These are phyloP conservation scores for Batrachochytrium dendrobatidis DNA, from an alignment of 371 early-diverging fungal genomes.

Conservation along the genomic window DNA sequence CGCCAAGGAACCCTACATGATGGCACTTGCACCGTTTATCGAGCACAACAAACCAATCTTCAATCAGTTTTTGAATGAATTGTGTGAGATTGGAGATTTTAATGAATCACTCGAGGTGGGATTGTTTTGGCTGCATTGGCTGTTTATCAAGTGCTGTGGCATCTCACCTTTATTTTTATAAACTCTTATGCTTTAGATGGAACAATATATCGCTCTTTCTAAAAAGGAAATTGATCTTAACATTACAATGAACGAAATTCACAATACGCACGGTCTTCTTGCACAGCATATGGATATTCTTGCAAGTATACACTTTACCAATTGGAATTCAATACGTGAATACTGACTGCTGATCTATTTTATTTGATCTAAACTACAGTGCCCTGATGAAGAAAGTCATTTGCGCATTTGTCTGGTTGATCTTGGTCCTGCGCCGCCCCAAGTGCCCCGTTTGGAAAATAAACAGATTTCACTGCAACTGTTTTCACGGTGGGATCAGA, in stretches of 20 bases:
- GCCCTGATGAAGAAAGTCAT: constrained; percentile 73
- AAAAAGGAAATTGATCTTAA: constrained; percentile 82
- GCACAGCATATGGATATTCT: constrained; percentile 72
- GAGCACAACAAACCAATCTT: constrained; percentile 80
- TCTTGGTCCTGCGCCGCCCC: constrained; percentile 65
- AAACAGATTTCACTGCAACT: constrained; percentile 72
- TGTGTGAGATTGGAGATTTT: constrained; percentile 93
- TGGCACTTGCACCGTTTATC: constrained; percentile 76
- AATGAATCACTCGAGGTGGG: constrained; percentile 79
- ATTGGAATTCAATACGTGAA: no score
- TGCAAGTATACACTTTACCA: no score
- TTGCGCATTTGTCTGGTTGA: constrained; percentile 70
- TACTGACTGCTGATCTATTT: neutral
- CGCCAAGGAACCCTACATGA: constrained; percentile 89
- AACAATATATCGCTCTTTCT: constrained; percentile 90
- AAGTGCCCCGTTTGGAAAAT: constrained; percentile 79
- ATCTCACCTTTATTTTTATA: neutral
- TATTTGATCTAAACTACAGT: constrained; percentile 27
- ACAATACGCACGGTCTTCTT: constrained; percentile 78
- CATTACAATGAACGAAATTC: constrained; percentile 89
- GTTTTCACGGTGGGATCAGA: constrained; percentile 87
- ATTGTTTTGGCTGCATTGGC: neutral
- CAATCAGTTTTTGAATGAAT: constrained; percentile 77
- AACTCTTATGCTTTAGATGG: constrained; percentile 55
- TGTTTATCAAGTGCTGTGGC: neutral